A percentile compares a stretch with the other conserved stretches of the same genome.
Evolutionary conservation across 768 basidiomycete species (phyloP).

Genomic region (Lactarius hengduanensis): DNA sequence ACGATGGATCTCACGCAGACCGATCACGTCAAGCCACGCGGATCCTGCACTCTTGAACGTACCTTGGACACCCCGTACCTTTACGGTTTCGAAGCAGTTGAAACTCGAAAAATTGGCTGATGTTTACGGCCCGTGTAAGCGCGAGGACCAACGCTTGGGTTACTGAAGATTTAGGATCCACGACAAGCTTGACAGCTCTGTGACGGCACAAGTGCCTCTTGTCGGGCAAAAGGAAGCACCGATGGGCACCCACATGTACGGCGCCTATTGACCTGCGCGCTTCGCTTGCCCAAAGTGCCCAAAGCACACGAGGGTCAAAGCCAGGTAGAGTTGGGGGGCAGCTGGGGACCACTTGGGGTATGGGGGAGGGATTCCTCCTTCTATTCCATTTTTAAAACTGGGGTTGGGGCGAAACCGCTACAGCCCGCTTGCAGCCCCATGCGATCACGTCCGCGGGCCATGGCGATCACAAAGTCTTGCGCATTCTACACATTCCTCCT

Average conservation of each 20-base stretch:
- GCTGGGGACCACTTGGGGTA: neutral
- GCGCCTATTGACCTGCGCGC: neutral
- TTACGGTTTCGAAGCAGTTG: neutral
- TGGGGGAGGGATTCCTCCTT: neutral
- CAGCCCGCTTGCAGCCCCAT: neutral
- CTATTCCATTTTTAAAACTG: neutral
- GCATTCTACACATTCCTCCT: neutral
- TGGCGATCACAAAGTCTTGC: neutral
- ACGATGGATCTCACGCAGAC: neutral
- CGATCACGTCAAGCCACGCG: neutral
- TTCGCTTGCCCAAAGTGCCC: neutral
- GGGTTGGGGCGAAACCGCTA: neutral
- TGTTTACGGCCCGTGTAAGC: neutral
- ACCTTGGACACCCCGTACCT: conserved; percentile 2
- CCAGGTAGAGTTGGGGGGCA: neutral
- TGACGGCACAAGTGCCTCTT: too few relatives aligned
- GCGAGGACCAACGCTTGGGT: neutral
- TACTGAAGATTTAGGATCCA: neutral
- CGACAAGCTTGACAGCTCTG: neutral
- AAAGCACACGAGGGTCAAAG: neutral
- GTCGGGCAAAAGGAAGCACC: neutral
- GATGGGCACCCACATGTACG: neutral
- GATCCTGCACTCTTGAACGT: neutral
- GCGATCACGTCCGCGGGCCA: neutral
- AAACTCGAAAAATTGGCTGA: neutral